A percentile compares a stretch with the other conserved stretches of the same genome.
phyloP scores from a whole-genome alignment of 2,329 filamentous ascomycete species.

The Phoma sp. region DNA sequence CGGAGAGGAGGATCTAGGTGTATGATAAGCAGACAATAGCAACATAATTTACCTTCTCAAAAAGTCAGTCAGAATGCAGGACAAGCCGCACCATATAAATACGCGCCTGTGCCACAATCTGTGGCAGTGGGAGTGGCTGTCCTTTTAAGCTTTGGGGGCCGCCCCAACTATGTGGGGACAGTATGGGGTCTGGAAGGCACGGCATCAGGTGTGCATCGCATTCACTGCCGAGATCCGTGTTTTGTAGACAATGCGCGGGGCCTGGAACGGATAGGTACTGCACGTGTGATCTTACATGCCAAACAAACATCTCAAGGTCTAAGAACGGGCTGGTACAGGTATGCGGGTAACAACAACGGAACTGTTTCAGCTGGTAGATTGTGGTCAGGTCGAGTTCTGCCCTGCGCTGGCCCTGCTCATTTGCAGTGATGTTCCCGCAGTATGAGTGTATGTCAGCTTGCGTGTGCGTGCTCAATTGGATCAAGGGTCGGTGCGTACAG shows the following conservation, averaged over 20 bases:
- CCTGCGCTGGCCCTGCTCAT: too few species aligned
- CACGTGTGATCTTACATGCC: too few species aligned
- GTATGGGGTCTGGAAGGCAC: neutral
- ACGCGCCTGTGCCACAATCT: neutral
- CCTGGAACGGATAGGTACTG: neutral
- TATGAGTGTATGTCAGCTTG: too few species aligned
- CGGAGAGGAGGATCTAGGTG: neutral
- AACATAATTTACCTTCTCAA: neutral
- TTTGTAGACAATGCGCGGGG: neutral
- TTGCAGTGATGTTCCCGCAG: too few species aligned
- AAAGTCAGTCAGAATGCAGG: neutral
- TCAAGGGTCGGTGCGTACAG: too few species aligned
- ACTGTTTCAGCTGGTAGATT: too few species aligned
- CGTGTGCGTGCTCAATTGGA: too few species aligned
- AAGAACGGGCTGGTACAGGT: too few species aligned
- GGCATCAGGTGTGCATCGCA: neutral
- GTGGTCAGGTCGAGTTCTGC: too few species aligned
- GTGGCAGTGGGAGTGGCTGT: slow-evolving; percentile 10
- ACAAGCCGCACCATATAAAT: neutral
- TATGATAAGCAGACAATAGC: neutral
- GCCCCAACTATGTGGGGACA: neutral
- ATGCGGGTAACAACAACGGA: too few species aligned
- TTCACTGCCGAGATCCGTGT: neutral
- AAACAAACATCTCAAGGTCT: too few species aligned
- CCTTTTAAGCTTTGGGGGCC: slow-evolving; percentile 3